Evolutionary conservation across 1,139 yeast species (phyloP), one percentile per base, ranked within the genome.

Genomic region (Pichiaceae sp.): DNA sequence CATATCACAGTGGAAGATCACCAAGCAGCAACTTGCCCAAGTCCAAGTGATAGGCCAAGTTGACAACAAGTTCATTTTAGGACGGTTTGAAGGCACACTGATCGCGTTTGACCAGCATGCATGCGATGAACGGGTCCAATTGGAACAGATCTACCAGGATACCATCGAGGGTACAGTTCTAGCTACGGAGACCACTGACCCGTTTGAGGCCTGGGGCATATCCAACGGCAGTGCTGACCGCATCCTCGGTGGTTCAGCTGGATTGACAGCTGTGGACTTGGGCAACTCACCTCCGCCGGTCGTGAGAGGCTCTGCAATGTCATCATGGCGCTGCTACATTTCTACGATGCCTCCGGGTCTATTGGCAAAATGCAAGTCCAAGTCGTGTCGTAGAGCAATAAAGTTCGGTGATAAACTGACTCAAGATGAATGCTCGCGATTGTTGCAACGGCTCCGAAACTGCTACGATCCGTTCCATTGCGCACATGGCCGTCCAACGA

Each of bases 401-500:
- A 83, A 69, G 77, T 85, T 85, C 60, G 95, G 95, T 0, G 77
- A 75, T 33, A 36, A 40, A 2, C 52, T 86, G 29, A 48, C 63
- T 0, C 38, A 33, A 1, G 43, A 42, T 0, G 71, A 76, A 38
- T 79, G 86, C 62, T 41, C 48, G 2, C 33, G 48, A 0, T 47
- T 83, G 33, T 48, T 84, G 0, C 33, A 39, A 1, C 44, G 58
- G 2, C 60, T 85, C 19, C 48, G 63, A 0, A 30, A 41, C 3
- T 84, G 95, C 49, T 50, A 58, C 15, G 56, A 68, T 14, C 95
- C 95, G 0, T 81, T 83, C 45, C 78, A 72, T 39, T 86, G 95
- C 63, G 95, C 95, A 0, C 95, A 86, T 56, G 95, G 95, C 0
- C 57, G 95, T 37, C 95, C 95, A 0, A 72, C 89, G 0, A 57